Percentiles rank a stretch among this genome's conserved stretches.
phyloP scores from a whole-genome alignment of 768 basidiomycete genomes.

The Tulasnella calospora region DNA sequence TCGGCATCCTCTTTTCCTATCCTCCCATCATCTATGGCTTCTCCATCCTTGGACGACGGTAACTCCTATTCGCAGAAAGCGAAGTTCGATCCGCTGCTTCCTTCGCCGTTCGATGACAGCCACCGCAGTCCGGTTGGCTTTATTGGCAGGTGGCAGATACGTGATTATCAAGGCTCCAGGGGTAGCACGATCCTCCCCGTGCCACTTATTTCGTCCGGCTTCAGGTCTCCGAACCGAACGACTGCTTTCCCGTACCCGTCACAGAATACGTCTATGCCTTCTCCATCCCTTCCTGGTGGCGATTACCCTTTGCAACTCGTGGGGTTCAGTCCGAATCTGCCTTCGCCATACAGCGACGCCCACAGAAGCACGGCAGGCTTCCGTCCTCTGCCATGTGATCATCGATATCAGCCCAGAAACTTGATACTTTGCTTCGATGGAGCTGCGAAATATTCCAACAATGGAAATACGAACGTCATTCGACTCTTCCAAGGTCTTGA shows the following conservation, averaged over 20 bases:
- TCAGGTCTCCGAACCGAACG: neutral
- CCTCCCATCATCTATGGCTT: too few relatives aligned
- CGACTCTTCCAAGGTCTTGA: conserved; percentile 27
- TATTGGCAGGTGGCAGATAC: too few relatives aligned
- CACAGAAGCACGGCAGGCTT: neutral
- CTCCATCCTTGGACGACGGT: too few relatives aligned
- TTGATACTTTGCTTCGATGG: conserved; percentile 29
- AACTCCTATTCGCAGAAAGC: too few relatives aligned
- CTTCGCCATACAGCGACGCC: neutral
- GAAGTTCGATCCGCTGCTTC: too few relatives aligned
- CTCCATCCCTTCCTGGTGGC: neutral
- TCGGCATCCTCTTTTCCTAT: neutral
- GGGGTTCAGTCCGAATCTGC: neutral
- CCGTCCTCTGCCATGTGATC: neutral
- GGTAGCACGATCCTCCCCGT: neutral
- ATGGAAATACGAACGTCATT: conserved; percentile 51
- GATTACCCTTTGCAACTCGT: neutral
- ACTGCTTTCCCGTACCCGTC: neutral
- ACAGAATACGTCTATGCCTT: neutral
- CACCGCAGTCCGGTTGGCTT: too few relatives aligned
- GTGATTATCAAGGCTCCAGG: neutral
- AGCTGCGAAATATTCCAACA: conserved; percentile 25
- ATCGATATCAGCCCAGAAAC: conserved; percentile 23
- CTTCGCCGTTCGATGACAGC: too few relatives aligned
- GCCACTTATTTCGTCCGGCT: neutral